Base-by-base conservation (phyloP, 2,329 filamentous ascomycete species). In the Talaromyces sp. region DNA sequence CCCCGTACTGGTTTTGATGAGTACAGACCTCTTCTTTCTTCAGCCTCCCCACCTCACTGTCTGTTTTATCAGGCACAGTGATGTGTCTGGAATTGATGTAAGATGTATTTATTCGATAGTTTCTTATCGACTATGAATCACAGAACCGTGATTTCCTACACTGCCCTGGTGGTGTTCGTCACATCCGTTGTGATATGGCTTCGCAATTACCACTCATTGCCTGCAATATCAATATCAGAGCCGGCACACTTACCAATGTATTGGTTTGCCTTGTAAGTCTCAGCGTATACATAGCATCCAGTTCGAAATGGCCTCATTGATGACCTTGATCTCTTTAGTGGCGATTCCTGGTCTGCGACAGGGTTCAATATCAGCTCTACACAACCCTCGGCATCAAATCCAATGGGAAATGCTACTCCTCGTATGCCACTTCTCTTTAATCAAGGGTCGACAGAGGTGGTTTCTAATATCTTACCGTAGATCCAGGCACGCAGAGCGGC, bases 261-360 rank as follows among this genome's bases (percentile, higher is more conserved):
- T 27, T 66, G 64, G 64, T 66, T 66, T n/a, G 64, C 52, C 52
- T 66, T 66, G 64, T 66, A 17, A 66, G 59, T 62, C 49, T 62
- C 35, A 17, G 35, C 31, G 47, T 15, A 22, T 8, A 31, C 19
- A 43, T 19, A 19, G 57, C 10, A 52, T 45, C 1, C 8, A 15
- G 8, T 13, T 25, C 31, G 41, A 41, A 47, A 56, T 17, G 22
- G 17, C 15, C 11, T 57, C n/a, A 13, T 45, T 59, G 35, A 47
- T 61, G 15, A 60, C 45, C 7, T 47, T 52, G 59, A 52, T 10
- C 43, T 27, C 47, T 33, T 41, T 43, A 66, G 64, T 59, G 64
- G 64, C 17, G 60, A 66, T 62, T 66, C 64, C 50, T 65, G 43
- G 15, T 65, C 63, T 17, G 56, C 56, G 1, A 66, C 54, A 22